These are phyloP conservation scores for Baorangia bicolor DNA, from an alignment of 768 basidiomycete species.

Conservation along the genomic window DNA sequence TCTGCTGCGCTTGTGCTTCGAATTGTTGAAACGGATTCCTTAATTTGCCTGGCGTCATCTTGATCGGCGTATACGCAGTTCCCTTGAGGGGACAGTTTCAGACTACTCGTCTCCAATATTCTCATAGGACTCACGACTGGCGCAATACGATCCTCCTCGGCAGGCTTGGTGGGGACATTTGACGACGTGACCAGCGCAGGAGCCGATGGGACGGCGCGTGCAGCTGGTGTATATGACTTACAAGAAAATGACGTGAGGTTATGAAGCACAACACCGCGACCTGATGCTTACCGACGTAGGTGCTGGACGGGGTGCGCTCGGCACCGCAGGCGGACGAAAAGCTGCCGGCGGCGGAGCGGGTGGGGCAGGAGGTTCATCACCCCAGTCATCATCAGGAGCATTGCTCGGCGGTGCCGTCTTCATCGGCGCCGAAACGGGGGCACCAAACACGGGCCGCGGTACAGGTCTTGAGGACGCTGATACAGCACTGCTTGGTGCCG, in stretches of 20 bases:
- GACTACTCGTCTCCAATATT: neutral
- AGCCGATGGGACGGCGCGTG: slow-evolving; percentile 31
- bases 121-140: slow-evolving; percentile 50
- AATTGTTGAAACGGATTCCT: slow-evolving; percentile 76
- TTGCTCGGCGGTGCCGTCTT: slow-evolving; percentile 37
- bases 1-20: slow-evolving; percentile 46
- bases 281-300: slow-evolving; percentile 35
- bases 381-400: slow-evolving; percentile 60
- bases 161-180: slow-evolving; percentile 59
- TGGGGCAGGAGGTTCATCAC: slow-evolving; percentile 46
- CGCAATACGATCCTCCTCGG: slow-evolving; percentile 78
- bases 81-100: slow-evolving; percentile 39
- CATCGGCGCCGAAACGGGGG: slow-evolving; percentile 43
- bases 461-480: slow-evolving; percentile 16
- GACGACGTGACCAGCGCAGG: slow-evolving; percentile 45
- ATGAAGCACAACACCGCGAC: neutral
- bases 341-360: slow-evolving; percentile 45
- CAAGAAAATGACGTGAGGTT: neutral
- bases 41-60: slow-evolving; percentile 83
- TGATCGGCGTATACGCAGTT: slow-evolving; percentile 86
- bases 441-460: slow-evolving; percentile 49
- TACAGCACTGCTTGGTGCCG: slow-evolving; percentile 17
- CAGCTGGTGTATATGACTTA: slow-evolving; percentile 25
- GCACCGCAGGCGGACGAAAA: slow-evolving; percentile 47
- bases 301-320: slow-evolving; percentile 42